phyloP scores from a whole-genome alignment of 495 filamentous ascomycete genomes.

The Lasiosphaeria miniovina region DNA sequence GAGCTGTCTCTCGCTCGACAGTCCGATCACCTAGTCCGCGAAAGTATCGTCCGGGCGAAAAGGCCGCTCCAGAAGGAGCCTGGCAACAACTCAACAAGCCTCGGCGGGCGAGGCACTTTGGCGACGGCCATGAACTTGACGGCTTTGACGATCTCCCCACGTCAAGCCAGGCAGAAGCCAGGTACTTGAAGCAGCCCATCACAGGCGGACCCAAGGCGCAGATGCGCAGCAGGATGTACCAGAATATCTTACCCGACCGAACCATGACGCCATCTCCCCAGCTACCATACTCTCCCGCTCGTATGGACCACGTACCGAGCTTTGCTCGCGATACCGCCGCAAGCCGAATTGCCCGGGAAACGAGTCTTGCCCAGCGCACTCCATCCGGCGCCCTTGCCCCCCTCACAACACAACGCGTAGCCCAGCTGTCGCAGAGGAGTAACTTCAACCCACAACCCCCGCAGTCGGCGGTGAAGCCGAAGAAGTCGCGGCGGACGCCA shows the following conservation, averaged over 20 bases:
- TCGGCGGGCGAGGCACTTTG: conserved; percentile 72
- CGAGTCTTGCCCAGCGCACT: conserved; percentile 63
- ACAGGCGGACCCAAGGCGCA: conserved; percentile 66
- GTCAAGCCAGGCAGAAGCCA: conserved; percentile 74
- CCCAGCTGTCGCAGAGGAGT: conserved; percentile 61
- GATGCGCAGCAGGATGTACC: conserved; percentile 58
- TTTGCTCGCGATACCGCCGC: conserved; percentile 95
- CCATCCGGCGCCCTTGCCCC: conserved; percentile 56
- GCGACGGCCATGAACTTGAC: conserved; percentile 88
- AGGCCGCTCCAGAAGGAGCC: conserved; percentile 36
- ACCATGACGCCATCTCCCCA: conserved; percentile 54
- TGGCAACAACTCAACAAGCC: conserved; percentile 68
- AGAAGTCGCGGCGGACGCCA: conserved; percentile 51
- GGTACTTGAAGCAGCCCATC: conserved; percentile 75
- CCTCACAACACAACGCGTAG: conserved; percentile 74
- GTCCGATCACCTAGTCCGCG: conserved; percentile 57
- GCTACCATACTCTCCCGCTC: conserved; percentile 53
- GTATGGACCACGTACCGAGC: conserved; percentile 62
- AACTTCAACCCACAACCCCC: conserved; percentile 33
- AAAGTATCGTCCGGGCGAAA: conserved; percentile 36
- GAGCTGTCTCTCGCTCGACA: conserved; percentile 52
- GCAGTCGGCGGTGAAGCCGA: conserved; percentile 48
- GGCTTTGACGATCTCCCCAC: conserved; percentile 94
- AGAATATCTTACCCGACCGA: conserved; percentile 50
- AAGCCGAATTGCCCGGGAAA: conserved; percentile 84